Percentiles rank a stretch among this genome's conserved stretches.
phyloP scores from a whole-genome alignment of 306 rosid genomes.

The Begonia loranthoides region DNA sequence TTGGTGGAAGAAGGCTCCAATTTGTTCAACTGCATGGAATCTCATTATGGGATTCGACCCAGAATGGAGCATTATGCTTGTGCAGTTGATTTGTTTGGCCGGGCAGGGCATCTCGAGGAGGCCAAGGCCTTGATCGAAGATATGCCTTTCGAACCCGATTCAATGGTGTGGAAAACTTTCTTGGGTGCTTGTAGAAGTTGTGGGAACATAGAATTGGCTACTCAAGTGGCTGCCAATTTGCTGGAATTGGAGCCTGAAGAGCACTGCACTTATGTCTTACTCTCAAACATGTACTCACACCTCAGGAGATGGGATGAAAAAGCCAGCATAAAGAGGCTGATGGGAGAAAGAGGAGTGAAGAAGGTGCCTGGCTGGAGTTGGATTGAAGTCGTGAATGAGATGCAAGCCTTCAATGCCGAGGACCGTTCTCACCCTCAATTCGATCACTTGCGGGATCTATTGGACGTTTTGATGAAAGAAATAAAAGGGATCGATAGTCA shows the following conservation, averaged over 20 bases:
- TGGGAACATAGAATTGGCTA: conserved; percentile 62
- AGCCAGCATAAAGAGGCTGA: conserved; percentile 54
- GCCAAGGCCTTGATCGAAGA: conserved; percentile 55
- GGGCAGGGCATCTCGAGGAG: conserved; percentile 43
- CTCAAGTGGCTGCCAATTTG: conserved; percentile 43
- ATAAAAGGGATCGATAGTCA: background rate
- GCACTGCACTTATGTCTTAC: conserved; percentile 65
- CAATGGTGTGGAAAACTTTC: conserved; percentile 58
- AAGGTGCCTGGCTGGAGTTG: conserved; percentile 89
- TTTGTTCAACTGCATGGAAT: conserved; percentile 37
- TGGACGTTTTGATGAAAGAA: conserved; percentile 33
- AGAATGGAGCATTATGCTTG: conserved; percentile 81
- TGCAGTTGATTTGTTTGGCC: conserved; percentile 60
- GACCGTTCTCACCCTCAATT: conserved; percentile 45
- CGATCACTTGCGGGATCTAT: conserved; percentile 29
- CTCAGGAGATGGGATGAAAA: conserved; percentile 55
- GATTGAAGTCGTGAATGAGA: conserved; percentile 58
- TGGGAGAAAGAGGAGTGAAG: conserved; percentile 65
- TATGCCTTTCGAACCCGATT: conserved; percentile 61
- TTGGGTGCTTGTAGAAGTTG: conserved; percentile 70
- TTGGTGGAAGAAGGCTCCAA: conserved; percentile 54
- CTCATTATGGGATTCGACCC: conserved; percentile 38
- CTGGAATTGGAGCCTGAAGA: conserved; percentile 66
- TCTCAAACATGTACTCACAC: conserved; percentile 56
- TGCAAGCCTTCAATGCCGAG: conserved; percentile 73